Evolutionary conservation across 192 early-diverging fungal genomes (phyloP).

Genomic region (Entrophospora sp.): DNA sequence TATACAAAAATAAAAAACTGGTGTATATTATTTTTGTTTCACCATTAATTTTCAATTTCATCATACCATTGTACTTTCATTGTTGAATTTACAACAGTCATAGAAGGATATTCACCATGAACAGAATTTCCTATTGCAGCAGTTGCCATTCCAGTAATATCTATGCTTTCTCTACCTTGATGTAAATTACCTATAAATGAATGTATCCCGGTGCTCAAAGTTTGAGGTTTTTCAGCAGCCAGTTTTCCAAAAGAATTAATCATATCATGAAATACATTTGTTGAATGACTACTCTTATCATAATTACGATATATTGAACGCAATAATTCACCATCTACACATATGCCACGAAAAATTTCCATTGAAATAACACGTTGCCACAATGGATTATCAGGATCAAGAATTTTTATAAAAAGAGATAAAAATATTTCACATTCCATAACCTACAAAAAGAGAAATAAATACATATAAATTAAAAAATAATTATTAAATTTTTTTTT

Average conservation of each 20-base stretch:
- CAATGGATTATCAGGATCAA: constrained; percentile 67
- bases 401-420: constrained; percentile 72
- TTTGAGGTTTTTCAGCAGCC: constrained; percentile 62
- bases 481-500: not conserved
- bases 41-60: too few species aligned
- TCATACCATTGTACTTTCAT: constrained; percentile 68
- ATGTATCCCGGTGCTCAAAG: constrained; percentile 36
- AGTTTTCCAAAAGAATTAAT: constrained; percentile 64
- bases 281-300: constrained; percentile 63
- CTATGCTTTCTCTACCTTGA: constrained; percentile 32
- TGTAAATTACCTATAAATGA: constrained; percentile 18
- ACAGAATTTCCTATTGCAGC: not conserved
- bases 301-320: constrained; percentile 70
- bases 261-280: constrained; percentile 76
- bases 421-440: constrained; percentile 95
- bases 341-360: constrained; percentile 69
- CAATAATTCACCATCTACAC: constrained; percentile 50
- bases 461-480: not conserved
- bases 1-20: not conserved
- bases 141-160: constrained; percentile 17
- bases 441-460: too few species aligned
- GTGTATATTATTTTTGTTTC: too few species aligned
- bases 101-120: constrained; percentile 24
- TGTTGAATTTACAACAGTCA: constrained; percentile 42
- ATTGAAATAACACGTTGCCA: constrained; percentile 78